phyloP scores from a whole-genome alignment of 2,329 filamentous ascomycete genomes.

The Shiraia bambusicola region DNA sequence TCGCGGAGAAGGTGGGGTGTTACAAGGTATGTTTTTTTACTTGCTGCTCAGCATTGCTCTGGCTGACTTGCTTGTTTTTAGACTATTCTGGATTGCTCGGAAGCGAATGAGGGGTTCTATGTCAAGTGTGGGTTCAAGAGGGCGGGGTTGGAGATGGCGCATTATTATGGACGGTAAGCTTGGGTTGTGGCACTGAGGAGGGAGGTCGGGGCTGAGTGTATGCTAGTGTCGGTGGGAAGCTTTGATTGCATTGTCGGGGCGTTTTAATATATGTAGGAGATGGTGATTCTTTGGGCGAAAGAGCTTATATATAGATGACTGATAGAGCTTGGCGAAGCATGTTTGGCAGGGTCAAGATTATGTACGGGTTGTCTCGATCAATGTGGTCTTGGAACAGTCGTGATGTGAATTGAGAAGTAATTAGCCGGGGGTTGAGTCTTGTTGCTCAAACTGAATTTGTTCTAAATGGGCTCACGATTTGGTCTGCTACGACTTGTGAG shows the following conservation, averaged over 20 bases:
- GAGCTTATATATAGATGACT: slow-evolving; percentile 2
- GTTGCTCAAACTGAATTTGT: too few species aligned
- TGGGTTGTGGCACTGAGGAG: slow-evolving; percentile 2
- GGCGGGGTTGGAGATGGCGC: slow-evolving; percentile 93
- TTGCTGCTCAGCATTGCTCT: background rate
- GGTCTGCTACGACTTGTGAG: background rate
- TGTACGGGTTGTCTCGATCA: background rate
- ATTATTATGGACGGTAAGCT: slow-evolving; percentile 66
- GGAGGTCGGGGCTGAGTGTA: background rate
- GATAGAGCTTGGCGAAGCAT: slow-evolving; percentile 1
- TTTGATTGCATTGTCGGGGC: slow-evolving; percentile 8
- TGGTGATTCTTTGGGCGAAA: background rate
- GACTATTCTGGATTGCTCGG: slow-evolving; percentile 94
- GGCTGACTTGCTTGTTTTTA: slow-evolving; percentile 42
- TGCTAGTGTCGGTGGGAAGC: background rate
- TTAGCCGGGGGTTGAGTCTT: too few species aligned
- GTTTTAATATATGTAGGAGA: background rate
- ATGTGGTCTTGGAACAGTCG: background rate
- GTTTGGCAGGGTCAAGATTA: background rate
- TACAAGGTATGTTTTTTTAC: slow-evolving; percentile 69
- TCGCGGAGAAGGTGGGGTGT: slow-evolving; percentile 86
- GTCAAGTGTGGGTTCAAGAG: slow-evolving; percentile 94
- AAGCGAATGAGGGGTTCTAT: slow-evolving; percentile 96
- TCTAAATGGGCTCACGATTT: too few species aligned
- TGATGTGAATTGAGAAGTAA: too few species aligned